Base-by-base conservation (phyloP, 1,284 basidiomycete species). In the Ceratobasidium sp. region DNA sequence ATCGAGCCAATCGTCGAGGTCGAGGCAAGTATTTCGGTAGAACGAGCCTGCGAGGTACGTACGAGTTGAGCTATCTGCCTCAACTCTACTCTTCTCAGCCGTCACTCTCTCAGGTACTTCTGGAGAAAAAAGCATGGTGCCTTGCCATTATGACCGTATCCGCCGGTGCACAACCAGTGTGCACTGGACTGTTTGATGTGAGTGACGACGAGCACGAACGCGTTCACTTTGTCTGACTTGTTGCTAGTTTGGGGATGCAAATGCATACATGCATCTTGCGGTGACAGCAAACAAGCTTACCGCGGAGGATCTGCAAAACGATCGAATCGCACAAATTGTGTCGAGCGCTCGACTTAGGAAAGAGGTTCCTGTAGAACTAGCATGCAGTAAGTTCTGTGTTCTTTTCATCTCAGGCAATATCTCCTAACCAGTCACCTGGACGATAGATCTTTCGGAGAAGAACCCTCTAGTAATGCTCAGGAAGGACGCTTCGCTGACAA, bases 1-100 rank as follows among this genome's bases (percentile, higher is more conserved):
- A 75, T 75, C 53, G 61, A 75, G n/a, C 73, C 63, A 31, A 75
- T 75, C 28, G 63, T 63, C 28, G 73, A 75, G 63, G 87, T 94
- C 10, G 90, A 91, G 75, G 88, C 88, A 15, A 89, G 91, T 53
- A 89, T 86, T 3, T 90, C 87, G 63, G 93, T 94, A 15, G 92
- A 94, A 81, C 90, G 92, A 56, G 92, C 93, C 17, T 94, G 92
- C 81, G 92, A 93, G 80, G 93, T 91, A 81, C 80, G 88, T n/a
- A n/a, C n/a, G 84, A 42, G 26, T 60, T 31, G 49, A 45, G 42
- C 68, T 54, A 37, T 64, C 67, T 20, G n/a, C 35, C 39, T 33
- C 8, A 28, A 39, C n/a, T 15, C 17, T n/a, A 49, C 68, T 63
- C 35, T 37, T 58, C 47, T 77, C 28, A 65, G 39, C 61, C 28